These are phyloP conservation scores for Oryza nivara DNA, from an alignment of 176 grass and related monocot species.

Conservation along the genomic window DNA sequence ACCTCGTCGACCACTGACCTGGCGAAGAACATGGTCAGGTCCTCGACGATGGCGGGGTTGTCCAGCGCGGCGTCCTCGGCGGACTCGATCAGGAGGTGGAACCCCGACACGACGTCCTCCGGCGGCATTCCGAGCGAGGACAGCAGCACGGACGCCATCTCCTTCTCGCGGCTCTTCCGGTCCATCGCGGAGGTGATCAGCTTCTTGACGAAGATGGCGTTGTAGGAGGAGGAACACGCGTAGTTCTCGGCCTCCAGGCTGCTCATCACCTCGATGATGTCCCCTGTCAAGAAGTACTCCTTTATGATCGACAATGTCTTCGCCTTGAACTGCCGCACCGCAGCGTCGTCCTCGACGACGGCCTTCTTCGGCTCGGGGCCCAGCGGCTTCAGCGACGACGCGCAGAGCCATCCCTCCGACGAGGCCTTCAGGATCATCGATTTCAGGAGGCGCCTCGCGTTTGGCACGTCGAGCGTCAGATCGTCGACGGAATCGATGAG, in stretches of 20 bases:
- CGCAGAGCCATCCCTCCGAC: conserved; percentile 68
- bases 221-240: conserved; percentile 39
- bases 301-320: conserved; percentile 38
- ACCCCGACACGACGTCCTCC: conserved; percentile 66
- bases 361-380: conserved; percentile 34
- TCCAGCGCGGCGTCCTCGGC: conserved; percentile 78
- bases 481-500: conserved; percentile 64
- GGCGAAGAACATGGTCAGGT: conserved; percentile 78
- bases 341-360: conserved; percentile 39
- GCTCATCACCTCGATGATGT: conserved; percentile 48
- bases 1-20: conserved; percentile 79
- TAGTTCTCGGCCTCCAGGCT: conserved; percentile 51
- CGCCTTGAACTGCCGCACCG: conserved; percentile 46
- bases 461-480: conserved; percentile 73
- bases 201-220: conserved; percentile 66
- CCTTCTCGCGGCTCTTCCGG: conserved; percentile 77
- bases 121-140: conserved; percentile 66
- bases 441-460: conserved; percentile 50
- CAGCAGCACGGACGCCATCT: conserved; percentile 73
- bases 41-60: conserved; percentile 64
- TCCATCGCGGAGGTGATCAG: conserved; percentile 73
- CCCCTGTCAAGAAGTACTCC: conserved; percentile 64
- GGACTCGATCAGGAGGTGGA: conserved; percentile 63
- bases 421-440: conserved; percentile 55
- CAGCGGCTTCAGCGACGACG: conserved; percentile 53